phyloP scores from a whole-genome alignment of 2,329 filamentous ascomycete species.

The Orbilia ellipsospora region DNA sequence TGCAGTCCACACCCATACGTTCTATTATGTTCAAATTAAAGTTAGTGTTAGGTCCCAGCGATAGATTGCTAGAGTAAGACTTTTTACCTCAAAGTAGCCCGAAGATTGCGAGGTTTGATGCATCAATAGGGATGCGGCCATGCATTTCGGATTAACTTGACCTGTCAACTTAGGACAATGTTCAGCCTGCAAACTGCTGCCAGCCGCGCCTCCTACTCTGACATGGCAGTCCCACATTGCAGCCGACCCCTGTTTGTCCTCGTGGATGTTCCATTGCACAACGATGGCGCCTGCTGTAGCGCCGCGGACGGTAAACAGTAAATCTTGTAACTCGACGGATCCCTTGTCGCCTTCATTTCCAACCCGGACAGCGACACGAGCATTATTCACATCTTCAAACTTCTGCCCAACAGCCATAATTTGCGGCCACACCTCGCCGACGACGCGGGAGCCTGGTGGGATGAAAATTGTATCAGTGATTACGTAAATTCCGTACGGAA shows the following conservation, averaged over 20 bases:
- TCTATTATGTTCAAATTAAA: no score
- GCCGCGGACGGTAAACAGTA: conserved; percentile 76
- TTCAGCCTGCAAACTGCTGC: conserved; percentile 62
- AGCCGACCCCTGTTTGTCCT: conserved; percentile 62
- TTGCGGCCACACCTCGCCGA: conserved; percentile 71
- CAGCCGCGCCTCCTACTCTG: conserved; percentile 61
- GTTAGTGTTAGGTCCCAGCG: no score
- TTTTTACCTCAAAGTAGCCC: conserved; percentile 61
- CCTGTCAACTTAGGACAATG: conserved; percentile 65
- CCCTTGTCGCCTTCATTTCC: conserved; percentile 73
- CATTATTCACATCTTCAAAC: conserved; percentile 70
- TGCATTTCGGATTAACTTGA: conserved; percentile 60
- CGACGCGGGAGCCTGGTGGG: conserved; percentile 65
- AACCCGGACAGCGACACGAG: conserved; percentile 72
- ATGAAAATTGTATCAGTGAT: conserved; percentile 70
- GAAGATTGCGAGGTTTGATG: conserved; percentile 64
- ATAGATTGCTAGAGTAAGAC: no score
- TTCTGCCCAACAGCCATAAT: conserved; percentile 69
- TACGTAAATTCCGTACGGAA: conserved; percentile 79
- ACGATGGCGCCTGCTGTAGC: conserved; percentile 75
- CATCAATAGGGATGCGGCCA: conserved; percentile 51
- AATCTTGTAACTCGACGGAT: conserved; percentile 76
- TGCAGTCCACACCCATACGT: conserved; percentile 1
- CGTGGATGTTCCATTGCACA: conserved; percentile 77
- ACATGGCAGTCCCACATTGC: conserved; percentile 73